Evolutionary conservation across 2,329 filamentous ascomycete genomes (phyloP).

Genomic region (Stemphylium beticola): DNA sequence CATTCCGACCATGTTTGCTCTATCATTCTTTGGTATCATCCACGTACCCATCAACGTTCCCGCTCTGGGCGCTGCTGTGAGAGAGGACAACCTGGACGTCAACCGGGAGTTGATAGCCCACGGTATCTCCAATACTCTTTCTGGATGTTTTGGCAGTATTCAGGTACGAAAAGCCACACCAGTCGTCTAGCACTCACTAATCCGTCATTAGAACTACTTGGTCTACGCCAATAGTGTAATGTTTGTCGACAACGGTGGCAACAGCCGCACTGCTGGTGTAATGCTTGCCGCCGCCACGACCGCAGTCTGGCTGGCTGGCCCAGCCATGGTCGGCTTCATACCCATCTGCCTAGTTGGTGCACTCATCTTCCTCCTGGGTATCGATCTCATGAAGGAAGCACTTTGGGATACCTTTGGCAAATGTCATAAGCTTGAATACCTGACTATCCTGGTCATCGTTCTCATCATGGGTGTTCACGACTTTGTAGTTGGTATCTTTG

Average conservation of each 20-base stretch:
- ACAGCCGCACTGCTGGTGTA: conserved; percentile 83
- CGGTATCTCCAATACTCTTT: conserved; percentile 89
- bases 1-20: conserved; percentile 90
- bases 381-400: conserved; percentile 88
- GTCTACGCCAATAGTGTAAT: conserved; percentile 98
- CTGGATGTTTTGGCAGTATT: conserved; percentile 85
- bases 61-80: conserved; percentile 85
- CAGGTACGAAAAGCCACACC: conserved; percentile 52
- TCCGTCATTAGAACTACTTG: conserved; percentile 76
- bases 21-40: conserved; percentile 96
- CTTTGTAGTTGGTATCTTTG: conserved; percentile 91
- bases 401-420: conserved; percentile 88
- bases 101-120: conserved; percentile 92
- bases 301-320: conserved; percentile 83
- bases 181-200: conserved; percentile 21
- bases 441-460: conserved; percentile 88
- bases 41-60: conserved; percentile 99
- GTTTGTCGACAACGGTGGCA: conserved; percentile 90
- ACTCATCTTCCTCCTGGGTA: conserved; percentile 91
- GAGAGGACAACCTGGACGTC: conserved; percentile 90
- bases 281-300: conserved; percentile 82
- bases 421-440: conserved; percentile 83
- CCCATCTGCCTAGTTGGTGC: conserved; percentile 97
- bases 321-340: conserved; percentile 88
- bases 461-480: conserved; percentile 96